Evolutionary conservation across 441 rosid genomes (phyloP), one percentile per base, ranked within the genome.

Genomic region (Euphorbia schlechtendalii): DNA sequence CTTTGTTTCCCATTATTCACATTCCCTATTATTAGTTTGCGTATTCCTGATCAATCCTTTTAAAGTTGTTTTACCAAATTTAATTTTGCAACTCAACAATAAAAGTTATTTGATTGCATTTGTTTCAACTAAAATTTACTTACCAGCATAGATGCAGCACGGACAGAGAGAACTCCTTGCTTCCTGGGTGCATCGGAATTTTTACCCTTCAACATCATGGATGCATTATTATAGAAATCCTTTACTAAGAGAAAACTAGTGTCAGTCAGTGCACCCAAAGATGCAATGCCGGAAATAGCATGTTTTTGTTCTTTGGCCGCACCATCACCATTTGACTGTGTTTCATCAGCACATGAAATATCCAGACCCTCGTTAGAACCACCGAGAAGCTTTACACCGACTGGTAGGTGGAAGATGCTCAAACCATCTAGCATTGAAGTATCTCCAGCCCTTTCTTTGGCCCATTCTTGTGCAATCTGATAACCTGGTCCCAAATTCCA

Each of bases 101-200:
- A 5, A n/a, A n/a, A n/a, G n/a, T n/a, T n/a, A n/a, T n/a, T n/a
- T n/a, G n/a, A n/a, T n/a, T n/a, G n/a, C n/a, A n/a, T n/a, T n/a
- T n/a, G n/a, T n/a, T n/a, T n/a, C n/a, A n/a, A n/a, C n/a, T 6
- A 13, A 59, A 21, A 0, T 15, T 11, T 34, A 34, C 32, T 77
- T 88, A 93, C 99, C 90, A 93, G 81, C 99, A 93, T 90, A 55
- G 95, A 93, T 48, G 99, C 95, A 56, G 96, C 95, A 69, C 97
- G 97, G 66, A 74, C 79, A 54, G 97, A 84, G 73, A 93, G 81
- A 72, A 84, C 71, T 73, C 93, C 92, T 69, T 87, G 89, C 80
- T 80, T 82, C 81, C 87, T 86, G 52, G 76, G 76, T 67, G 69
- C 71, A 69, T 82, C 93, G 68, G 78, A 77, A 71, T 72, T 78